phyloP scores from a whole-genome alignment of 2,329 filamentous ascomycete genomes.

The Clarireedia monteithiana region DNA sequence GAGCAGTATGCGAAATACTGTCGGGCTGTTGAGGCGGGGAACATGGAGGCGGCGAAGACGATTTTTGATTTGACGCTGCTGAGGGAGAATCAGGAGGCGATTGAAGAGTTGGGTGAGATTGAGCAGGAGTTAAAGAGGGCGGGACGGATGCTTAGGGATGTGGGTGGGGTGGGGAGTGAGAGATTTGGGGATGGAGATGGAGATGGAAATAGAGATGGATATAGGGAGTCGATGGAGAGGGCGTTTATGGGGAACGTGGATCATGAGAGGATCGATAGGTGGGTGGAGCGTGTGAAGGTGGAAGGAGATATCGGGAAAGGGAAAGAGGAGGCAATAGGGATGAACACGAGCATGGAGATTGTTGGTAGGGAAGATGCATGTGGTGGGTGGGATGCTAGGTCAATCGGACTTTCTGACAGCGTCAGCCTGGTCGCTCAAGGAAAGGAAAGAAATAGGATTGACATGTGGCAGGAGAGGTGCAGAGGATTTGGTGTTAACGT shows the following conservation, averaged over 20 bases:
- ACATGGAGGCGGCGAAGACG: neutral
- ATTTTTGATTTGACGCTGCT: neutral
- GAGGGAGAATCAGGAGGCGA: neutral
- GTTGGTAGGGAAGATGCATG: neutral
- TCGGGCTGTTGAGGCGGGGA: neutral
- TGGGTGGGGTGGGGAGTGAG: neutral
- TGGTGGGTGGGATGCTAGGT: neutral
- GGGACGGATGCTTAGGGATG: neutral
- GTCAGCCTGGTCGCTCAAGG: neutral
- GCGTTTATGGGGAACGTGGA: conserved; percentile 11
- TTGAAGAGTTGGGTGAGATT: neutral
- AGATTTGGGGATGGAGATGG: neutral
- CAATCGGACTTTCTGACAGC: neutral
- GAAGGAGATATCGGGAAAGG: neutral
- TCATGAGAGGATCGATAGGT: conserved; percentile 10
- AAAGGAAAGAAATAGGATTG: conserved; percentile 1
- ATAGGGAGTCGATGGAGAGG: conserved; percentile 12
- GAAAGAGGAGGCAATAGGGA: neutral
- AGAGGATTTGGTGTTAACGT: neutral
- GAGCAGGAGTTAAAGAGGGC: neutral
- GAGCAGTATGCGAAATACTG: conserved; percentile 3
- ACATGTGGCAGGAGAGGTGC: neutral
- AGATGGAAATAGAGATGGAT: conserved; percentile 11
- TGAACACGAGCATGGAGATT: neutral
- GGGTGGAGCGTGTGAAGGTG: conserved; percentile 8